Conservation (phyloP, 495 filamentous ascomycete genomes). For the Tuber umbilicatum region DNA sequence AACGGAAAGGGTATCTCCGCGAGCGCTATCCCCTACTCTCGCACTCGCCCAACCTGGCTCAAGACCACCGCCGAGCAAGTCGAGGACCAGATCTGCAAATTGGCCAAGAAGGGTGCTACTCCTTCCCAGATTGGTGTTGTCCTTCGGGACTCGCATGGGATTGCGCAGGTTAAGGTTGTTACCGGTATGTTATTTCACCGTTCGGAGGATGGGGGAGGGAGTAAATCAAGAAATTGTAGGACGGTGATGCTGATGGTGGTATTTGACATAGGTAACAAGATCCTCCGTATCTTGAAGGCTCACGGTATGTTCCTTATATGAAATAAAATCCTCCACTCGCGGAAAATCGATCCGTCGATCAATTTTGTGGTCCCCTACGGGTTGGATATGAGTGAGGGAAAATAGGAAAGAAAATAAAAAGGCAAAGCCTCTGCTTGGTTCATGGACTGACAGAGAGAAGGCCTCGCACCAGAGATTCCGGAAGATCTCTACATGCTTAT, state of each 20-base stretch:
- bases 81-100: constrained; percentile 97
- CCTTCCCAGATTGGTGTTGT: constrained; percentile 98
- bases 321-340: constrained; percentile 9
- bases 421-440: constrained; percentile 79
- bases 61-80: constrained; percentile 60
- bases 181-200: constrained; percentile 61
- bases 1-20: constrained; percentile 98
- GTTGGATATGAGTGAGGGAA: not conserved
- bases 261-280: constrained; percentile 78
- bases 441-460: constrained; percentile 97
- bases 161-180: constrained; percentile 93
- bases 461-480: constrained; percentile 93
- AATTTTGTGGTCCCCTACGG: constrained; percentile 42
- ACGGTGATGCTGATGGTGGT: constrained; percentile 6
- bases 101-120: constrained; percentile 93
- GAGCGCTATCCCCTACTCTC: constrained; percentile 93
- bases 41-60: constrained; percentile 75
- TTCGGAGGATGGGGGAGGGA: not conserved
- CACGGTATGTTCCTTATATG: constrained; percentile 61
- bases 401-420: not conserved
- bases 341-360: constrained; percentile 5
- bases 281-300: constrained; percentile 94
- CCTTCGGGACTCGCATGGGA: constrained; percentile 91
- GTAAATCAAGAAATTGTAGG: constrained; percentile 1
- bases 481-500: constrained; percentile 98